Conservation (phyloP, 257 asterid genomes). For the Linderniella brevidens region DNA sequence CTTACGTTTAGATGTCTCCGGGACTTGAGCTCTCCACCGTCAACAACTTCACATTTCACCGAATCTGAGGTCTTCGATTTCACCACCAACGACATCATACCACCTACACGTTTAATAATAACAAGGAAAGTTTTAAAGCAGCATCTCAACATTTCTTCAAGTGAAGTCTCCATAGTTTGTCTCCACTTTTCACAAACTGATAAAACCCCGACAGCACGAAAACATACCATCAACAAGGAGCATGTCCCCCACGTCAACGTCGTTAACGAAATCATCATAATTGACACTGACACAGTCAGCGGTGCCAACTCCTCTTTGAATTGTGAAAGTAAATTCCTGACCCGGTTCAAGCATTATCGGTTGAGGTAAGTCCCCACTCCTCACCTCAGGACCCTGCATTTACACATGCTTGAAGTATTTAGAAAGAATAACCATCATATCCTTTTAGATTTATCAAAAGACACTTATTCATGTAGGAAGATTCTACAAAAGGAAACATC, state of each 20-base stretch:
- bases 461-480: not conserved
- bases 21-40: slow-evolving; percentile 94
- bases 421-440: not conserved
- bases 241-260: slow-evolving; percentile 89
- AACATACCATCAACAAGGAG: slow-evolving; percentile 88
- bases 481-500: not conserved
- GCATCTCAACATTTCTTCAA: no score
- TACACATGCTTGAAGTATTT: slow-evolving; percentile 8
- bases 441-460: not conserved
- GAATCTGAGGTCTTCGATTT: slow-evolving; percentile 52
- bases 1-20: slow-evolving; percentile 94
- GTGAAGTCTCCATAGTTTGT: not conserved
- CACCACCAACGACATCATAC: slow-evolving; percentile 95
- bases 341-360: slow-evolving; percentile 62
- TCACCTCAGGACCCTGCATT: slow-evolving; percentile 97
- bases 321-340: slow-evolving; percentile 93
- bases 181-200: not conserved
- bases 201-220: slow-evolving; percentile 1
- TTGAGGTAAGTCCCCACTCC: slow-evolving; percentile 98
- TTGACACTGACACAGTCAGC: slow-evolving; percentile 86
- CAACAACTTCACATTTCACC: slow-evolving; percentile 73
- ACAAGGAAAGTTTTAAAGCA: no score
- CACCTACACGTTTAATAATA: slow-evolving; percentile 28
- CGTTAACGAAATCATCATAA: slow-evolving; percentile 96
- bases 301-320: slow-evolving; percentile 90